phyloP scores from a whole-genome alignment of 371 early-diverging fungal genomes.

The Actinomortierella ambigua region DNA sequence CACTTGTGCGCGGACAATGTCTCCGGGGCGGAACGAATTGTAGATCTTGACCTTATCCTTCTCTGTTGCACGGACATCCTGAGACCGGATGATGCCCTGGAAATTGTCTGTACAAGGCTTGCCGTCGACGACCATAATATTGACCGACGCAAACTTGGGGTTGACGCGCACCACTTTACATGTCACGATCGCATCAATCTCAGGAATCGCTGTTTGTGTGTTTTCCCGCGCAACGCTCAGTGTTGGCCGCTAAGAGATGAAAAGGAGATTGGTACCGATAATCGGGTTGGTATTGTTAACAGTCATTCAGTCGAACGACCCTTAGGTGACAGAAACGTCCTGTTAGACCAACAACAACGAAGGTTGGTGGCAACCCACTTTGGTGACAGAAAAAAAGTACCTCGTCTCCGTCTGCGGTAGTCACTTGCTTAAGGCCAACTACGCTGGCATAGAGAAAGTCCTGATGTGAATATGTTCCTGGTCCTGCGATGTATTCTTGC shows the following conservation, averaged over 20 bases:
- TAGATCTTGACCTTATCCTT: slow-evolving; percentile 93
- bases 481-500: slow-evolving; percentile 70
- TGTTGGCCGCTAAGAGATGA: slow-evolving; percentile 50
- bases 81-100: slow-evolving; percentile 89
- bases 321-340: too few species aligned
- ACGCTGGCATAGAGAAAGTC: slow-evolving; percentile 82
- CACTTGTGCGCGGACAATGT: slow-evolving; percentile 87
- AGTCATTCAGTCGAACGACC: too few species aligned
- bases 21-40: slow-evolving; percentile 93
- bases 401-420: slow-evolving; percentile 42
- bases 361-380: background rate
- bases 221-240: slow-evolving; percentile 73
- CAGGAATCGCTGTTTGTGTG: slow-evolving; percentile 80
- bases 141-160: slow-evolving; percentile 82
- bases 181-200: slow-evolving; percentile 80
- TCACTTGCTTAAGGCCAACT: slow-evolving; percentile 67
- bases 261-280: too few species aligned
- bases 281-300: too few species aligned
- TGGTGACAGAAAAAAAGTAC: slow-evolving; percentile 23
- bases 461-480: slow-evolving; percentile 82
- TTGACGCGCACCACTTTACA: slow-evolving; percentile 89
- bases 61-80: slow-evolving; percentile 94
- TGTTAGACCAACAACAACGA: slow-evolving; percentile 1
- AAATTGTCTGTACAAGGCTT: slow-evolving; percentile 91
- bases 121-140: slow-evolving; percentile 88